Evolutionary conservation across 495 filamentous ascomycete genomes (phyloP), one percentile per base, ranked within the genome.

Genomic region (Astrothelium macrocarpum): DNA sequence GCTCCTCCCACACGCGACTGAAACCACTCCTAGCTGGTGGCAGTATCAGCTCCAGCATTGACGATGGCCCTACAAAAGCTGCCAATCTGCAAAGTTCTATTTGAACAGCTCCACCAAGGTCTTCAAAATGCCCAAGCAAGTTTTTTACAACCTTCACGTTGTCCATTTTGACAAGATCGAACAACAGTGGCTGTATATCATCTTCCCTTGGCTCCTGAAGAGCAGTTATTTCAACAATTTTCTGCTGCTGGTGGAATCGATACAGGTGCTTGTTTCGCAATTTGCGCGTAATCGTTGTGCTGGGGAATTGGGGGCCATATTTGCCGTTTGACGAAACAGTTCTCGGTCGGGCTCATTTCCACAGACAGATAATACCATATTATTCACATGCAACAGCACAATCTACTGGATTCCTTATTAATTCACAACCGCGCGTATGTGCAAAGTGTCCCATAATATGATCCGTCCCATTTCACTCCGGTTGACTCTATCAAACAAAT

Each of bases 211-310:
- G 49, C 49, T 56, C 25, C 2, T 20, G 9, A 29, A 53, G 42
- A 59, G 32, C 59, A 20, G 25, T 63, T 32, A 12, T 49, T 14
- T 46, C 56, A 14, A 45, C 62, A 31, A n/a, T n/a, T 65, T 32
- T 31, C 32, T 36, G 14, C 23, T 65, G 53, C 34, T 61, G 56
- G 53, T 72, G 70, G 39, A 20, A 66, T 53, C 62, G 63, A 20
- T 49, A n/a, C 56, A 60, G 59, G 60, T 72, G 71, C 25, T 71
- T n/a, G 59, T 67, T 34, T 62, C 62, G 36, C 62, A 67, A 64
- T 32, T 45, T 65, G 16, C 64, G 63, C 1, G 70, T 67, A 12
- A 67, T n/a, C n/a, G n/a, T n/a, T n/a, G n/a, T n/a, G n/a, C n/a
- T n/a, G n/a, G n/a, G n/a, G n/a, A n/a, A n/a, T n/a, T n/a, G n/a